Evolutionary conservation across 441 rosid species (phyloP).

Genomic region (Macaranga tanarius): DNA sequence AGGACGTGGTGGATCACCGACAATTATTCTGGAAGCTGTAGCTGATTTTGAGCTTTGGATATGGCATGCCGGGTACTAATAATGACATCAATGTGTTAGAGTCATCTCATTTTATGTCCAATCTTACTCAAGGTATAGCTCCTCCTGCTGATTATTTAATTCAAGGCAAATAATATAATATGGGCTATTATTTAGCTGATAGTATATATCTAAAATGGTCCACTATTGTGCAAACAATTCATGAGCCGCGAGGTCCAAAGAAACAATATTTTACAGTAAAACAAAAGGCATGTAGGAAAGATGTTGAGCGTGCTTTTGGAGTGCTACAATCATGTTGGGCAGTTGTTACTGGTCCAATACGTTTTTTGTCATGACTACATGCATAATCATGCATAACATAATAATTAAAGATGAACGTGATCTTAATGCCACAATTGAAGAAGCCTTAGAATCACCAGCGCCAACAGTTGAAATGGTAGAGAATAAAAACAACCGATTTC

Average conservation of each 20-base stretch:
- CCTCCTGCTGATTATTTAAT: background rate
- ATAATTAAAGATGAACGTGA: no score
- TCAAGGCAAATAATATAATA: no score
- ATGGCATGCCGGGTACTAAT: background rate
- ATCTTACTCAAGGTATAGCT: background rate
- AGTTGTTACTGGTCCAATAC: background rate
- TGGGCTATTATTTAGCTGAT: background rate
- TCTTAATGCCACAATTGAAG: no score
- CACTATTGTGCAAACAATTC: background rate
- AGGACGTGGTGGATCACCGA: background rate
- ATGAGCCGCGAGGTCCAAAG: background rate
- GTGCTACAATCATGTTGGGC: background rate
- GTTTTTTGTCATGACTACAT: background rate
- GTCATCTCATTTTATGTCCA: background rate
- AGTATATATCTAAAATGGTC: background rate
- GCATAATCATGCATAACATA: no score
- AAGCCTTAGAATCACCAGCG: no score
- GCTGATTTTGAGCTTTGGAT: background rate
- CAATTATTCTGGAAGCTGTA: background rate
- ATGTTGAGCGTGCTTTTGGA: constrained; percentile 1
- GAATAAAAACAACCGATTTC: no score
- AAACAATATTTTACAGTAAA: background rate
- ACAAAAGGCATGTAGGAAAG: background rate
- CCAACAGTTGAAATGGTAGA: no score
- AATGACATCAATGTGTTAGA: background rate